These are phyloP conservation scores for Orbilia quercus DNA, from an alignment of 2,329 filamentous ascomycete genomes.

Conservation along the genomic window DNA sequence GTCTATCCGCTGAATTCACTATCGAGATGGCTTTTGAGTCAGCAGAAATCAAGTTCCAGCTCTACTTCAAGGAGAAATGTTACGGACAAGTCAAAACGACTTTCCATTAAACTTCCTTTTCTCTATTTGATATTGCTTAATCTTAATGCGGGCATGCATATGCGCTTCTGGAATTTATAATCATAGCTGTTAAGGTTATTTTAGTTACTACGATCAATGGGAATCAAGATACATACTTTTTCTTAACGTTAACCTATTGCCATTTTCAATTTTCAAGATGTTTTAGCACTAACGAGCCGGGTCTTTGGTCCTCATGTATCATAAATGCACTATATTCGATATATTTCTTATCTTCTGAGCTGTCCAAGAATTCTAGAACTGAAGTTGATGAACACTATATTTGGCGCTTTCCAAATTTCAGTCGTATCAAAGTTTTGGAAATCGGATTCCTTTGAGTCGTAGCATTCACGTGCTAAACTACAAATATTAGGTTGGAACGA, in stretches of 20 bases:
- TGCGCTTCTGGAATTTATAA: neutral
- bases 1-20: slow-evolving; percentile 44
- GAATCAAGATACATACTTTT: slow-evolving; percentile 2
- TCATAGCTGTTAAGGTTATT: neutral
- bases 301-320: neutral
- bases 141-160: too few species aligned
- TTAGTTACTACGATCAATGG: neutral
- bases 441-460: too few species aligned
- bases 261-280: neutral
- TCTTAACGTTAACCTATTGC: too few species aligned
- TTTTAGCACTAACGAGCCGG: neutral
- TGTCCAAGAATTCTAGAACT: too few species aligned
- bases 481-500: too few species aligned
- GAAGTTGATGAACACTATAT: too few species aligned
- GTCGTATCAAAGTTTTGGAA: too few species aligned
- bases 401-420: neutral
- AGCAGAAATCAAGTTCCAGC: slow-evolving; percentile 52
- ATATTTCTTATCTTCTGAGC: neutral
- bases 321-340: neutral
- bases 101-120: slow-evolving; percentile 27
- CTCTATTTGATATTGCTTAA: too few species aligned
- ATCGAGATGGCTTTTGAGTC: slow-evolving; percentile 55
- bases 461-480: too few species aligned
- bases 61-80: slow-evolving; percentile 53
- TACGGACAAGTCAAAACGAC: slow-evolving; percentile 56